phyloP scores from a whole-genome alignment of 768 basidiomycete genomes.

The Mycena filopes region DNA sequence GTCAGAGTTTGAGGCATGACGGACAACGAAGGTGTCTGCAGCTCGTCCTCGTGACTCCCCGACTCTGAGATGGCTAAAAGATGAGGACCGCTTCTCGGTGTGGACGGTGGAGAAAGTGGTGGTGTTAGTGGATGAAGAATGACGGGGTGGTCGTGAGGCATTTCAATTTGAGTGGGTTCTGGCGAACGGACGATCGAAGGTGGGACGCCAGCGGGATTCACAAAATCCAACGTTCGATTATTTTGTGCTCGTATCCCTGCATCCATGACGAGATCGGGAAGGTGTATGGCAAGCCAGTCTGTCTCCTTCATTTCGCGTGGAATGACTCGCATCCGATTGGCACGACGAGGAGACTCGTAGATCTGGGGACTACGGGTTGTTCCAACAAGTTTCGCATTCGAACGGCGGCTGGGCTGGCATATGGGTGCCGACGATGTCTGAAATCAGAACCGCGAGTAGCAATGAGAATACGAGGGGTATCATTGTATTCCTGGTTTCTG shows the following conservation, averaged over 20 bases:
- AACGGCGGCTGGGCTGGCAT: neutral
- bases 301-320: neutral
- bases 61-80: neutral
- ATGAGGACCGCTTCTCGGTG: neutral
- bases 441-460: constrained; percentile 17
- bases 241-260: neutral
- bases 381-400: neutral
- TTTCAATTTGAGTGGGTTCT: neutral
- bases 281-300: neutral
- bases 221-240: neutral
- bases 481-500: constrained; percentile 39
- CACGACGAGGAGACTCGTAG: constrained; percentile 4
- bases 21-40: constrained; percentile 12
- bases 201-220: neutral
- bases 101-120: constrained; percentile 7
- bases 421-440: constrained; percentile 20
- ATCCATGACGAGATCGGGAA: neutral
- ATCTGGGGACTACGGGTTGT: neutral
- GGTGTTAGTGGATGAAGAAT: constrained; percentile 9
- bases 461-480: constrained; percentile 23
- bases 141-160: neutral
- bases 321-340: constrained; percentile 7
- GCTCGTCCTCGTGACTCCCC: constrained; percentile 10
- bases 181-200: neutral
- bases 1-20: neutral